phyloP scores from a whole-genome alignment of 176 grass and related monocot genomes.

The Elymus sibiricus region DNA sequence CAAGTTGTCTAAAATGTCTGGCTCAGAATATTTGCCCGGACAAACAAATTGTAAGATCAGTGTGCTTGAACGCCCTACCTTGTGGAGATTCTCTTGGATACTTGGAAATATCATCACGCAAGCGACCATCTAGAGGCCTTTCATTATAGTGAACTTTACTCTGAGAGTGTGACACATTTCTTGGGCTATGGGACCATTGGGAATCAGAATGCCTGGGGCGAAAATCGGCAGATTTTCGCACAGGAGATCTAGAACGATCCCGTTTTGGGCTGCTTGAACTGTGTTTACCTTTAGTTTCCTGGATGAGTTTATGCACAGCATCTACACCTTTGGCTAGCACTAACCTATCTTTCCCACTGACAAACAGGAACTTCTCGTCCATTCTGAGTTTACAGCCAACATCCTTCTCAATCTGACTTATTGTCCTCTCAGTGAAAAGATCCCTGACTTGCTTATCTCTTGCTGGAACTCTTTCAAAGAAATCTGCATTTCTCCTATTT shows the following conservation, averaged over 20 bases:
- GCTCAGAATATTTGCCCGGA: slow-evolving; percentile 22
- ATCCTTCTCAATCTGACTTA: slow-evolving; percentile 85
- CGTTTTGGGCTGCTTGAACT: slow-evolving; percentile 55
- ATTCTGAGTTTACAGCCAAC: slow-evolving; percentile 91
- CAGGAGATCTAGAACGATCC: slow-evolving; percentile 52
- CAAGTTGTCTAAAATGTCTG: slow-evolving; percentile 12
- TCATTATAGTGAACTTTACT: slow-evolving; percentile 56
- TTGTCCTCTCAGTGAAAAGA: slow-evolving; percentile 71
- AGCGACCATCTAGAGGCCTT: slow-evolving; percentile 53
- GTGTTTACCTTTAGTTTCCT: slow-evolving; percentile 69
- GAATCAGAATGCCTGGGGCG: slow-evolving; percentile 57
- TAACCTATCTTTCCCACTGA: slow-evolving; percentile 85
- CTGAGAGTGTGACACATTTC: slow-evolving; percentile 44
- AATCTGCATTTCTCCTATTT: slow-evolving; percentile 76
- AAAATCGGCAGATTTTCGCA: slow-evolving; percentile 45
- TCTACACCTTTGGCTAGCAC: slow-evolving; percentile 85
- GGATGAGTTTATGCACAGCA: slow-evolving; percentile 84
- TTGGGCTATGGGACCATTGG: slow-evolving; percentile 62
- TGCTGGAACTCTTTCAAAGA: slow-evolving; percentile 84
- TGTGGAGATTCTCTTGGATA: slow-evolving; percentile 77
- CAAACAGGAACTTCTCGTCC: slow-evolving; percentile 93
- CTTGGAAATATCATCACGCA: slow-evolving; percentile 44
- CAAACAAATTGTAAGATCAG: slow-evolving; percentile 34
- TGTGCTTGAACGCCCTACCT: slow-evolving; percentile 62
- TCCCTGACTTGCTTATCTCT: slow-evolving; percentile 77